Base-by-base conservation (phyloP, 225 moss, liverwort and hornwort genomes). In the Polytrichum formosum region DNA sequence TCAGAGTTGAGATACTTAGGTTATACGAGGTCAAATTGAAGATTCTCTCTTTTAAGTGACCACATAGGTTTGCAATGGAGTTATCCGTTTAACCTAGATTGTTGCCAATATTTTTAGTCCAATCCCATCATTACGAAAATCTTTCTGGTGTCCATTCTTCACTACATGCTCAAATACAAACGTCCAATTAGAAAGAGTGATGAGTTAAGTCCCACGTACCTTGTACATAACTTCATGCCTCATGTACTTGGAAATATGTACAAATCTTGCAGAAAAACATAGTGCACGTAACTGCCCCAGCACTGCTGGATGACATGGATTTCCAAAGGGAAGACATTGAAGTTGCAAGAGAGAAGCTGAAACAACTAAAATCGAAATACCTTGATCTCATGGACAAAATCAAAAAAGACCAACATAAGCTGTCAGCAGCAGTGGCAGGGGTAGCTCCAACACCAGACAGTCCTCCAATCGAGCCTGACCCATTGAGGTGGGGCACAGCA, bases 271-370 rank as follows among this genome's bases (percentile, higher is more conserved):
- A 96, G 94, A 91, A 84, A 81, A 92, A 86, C 67, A 80, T 88
- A 70, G 90, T 94, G 59, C 77, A 77, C 54, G 73, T 97, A 33
- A 85, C 61, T 35, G 73, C 88, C 26, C 94, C 92, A 37, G 27
- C 83, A 55, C 46, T 85, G 56, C 72, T 94, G 53, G 94, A 91
- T 55, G 96, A 97, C 71, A 79, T 97, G 72, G 91, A 97, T 61
- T 84, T 67, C 55, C 78, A 86, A 54, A 90, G 81, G 69, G 94
- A 97, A 64, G 92, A 88, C 16, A 78, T 81, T 53, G 89, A 90
- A 54, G 74, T 54, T 67, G 82, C 70, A 3, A 82, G 90, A 63
- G 90, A 88, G 55, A 66, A 64, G 21, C 18, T 89, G 1, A 62
- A 75, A 31, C 84, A 87, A 30, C 56, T 94, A 18, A 80, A 83